Conservation (phyloP, 2,329 filamentous ascomycete species). For the Botrytis deweyae region DNA sequence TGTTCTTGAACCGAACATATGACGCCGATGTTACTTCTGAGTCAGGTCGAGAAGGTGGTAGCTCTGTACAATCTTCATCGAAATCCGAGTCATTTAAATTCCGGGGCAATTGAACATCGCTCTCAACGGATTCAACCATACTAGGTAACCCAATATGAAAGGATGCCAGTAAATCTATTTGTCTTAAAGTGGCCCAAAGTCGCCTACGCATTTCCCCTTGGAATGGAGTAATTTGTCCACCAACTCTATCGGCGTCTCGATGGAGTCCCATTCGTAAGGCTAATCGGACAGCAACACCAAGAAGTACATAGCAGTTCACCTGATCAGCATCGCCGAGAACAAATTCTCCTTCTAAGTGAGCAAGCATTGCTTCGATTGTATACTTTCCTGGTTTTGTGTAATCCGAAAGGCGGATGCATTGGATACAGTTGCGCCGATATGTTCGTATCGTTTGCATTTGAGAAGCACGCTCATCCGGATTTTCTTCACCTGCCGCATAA, state of each 20-base stretch:
- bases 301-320: slow-evolving; percentile 55
- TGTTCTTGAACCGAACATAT: slow-evolving; percentile 30
- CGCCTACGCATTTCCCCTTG: slow-evolving; percentile 63
- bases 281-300: slow-evolving; percentile 50
- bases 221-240: slow-evolving; percentile 46
- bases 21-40: not conserved
- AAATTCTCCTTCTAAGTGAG: slow-evolving; percentile 56
- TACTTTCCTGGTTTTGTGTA: slow-evolving; percentile 50
- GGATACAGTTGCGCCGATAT: slow-evolving; percentile 52
- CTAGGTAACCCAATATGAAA: slow-evolving; percentile 66
- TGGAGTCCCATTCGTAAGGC: slow-evolving; percentile 60
- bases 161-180: slow-evolving; percentile 62
- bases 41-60: slow-evolving; percentile 35
- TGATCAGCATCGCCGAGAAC: slow-evolving; percentile 51
- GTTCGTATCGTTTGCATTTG: slow-evolving; percentile 48
- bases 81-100: slow-evolving; percentile 46
- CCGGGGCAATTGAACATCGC: slow-evolving; percentile 42
- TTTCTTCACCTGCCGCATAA: slow-evolving; percentile 46
- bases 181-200: slow-evolving; percentile 53
- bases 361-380: slow-evolving; percentile 52
- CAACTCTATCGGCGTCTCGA: slow-evolving; percentile 46
- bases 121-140: slow-evolving; percentile 44
- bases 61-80: slow-evolving; percentile 38
- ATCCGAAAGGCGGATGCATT: slow-evolving; percentile 51
- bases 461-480: slow-evolving; percentile 47